Evolutionary conservation across 2,329 filamentous ascomycete genomes (phyloP), one percentile per base, ranked within the genome.

Genomic region (Trichoderma citrinoviride): DNA sequence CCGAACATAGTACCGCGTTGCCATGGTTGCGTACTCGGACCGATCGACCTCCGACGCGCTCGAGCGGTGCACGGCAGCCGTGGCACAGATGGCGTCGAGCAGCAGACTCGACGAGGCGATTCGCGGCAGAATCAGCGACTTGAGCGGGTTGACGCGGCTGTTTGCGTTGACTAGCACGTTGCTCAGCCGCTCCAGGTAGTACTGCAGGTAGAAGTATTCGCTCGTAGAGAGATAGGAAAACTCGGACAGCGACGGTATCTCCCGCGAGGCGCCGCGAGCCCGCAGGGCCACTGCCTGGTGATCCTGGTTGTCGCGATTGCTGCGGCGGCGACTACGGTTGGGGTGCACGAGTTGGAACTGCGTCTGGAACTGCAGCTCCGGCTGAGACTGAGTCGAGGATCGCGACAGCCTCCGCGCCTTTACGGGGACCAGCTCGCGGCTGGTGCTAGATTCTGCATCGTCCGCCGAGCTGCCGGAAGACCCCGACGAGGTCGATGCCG

Each of bases 171-270:
- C 61, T 29, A 64, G 23, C 25, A 64, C 61, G 17, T 56, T 56
- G 40, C 50, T 55, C 29, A 64, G 43, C 17, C 52, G 52, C 47
- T 64, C 61, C 21, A 64, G 52, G 43, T 64, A 64, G 52, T 64
- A 64, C 33, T 64, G 61, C 43, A 64, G 19, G 15, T 56, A 56
- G 23, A 55, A 56, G 52, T 55, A 55, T 64, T 64, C 41, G 29
- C 52, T 64, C 43, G 50, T 56, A 41, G 61, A 64, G n/a, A 64
- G 52, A 33, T 64, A 64, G n/a, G 61, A 64, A 56, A 64, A 64
- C 15, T 49, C 49, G 8, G 60, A 62, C 10, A 62, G 49, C 23
- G 60, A 62, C 10, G 60, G 60, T 15, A 62, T 52, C 15, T 62
- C 49, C 40, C 19, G 60, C 49, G 44, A 33, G 44, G 15, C 27